A percentile compares a stretch with the other conserved stretches of the same genome.
These are phyloP conservation scores for Phytophthora litchii DNA, from an alignment of 352 stramenopile genomes.

Conservation along the genomic window DNA sequence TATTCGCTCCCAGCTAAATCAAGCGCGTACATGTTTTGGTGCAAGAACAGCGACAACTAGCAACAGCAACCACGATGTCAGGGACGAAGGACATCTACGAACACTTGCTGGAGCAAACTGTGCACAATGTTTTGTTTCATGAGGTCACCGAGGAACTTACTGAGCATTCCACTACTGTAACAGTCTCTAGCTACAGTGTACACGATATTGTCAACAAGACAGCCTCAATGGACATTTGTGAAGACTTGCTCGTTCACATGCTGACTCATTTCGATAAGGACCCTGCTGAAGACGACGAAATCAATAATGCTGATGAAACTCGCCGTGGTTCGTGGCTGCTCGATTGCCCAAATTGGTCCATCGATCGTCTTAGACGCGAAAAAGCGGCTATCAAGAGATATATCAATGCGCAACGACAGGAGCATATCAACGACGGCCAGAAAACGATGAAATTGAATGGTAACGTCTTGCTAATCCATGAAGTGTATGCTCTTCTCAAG, in stretches of 20 bases:
- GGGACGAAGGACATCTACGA: conserved; percentile 39
- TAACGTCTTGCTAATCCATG: conserved; percentile 21
- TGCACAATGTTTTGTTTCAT: conserved; percentile 49
- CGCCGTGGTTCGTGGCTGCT: conserved; percentile 29
- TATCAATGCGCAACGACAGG: conserved; percentile 18
- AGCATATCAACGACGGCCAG: not conserved
- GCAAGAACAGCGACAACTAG: no score
- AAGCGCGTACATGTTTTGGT: conserved; percentile 2
- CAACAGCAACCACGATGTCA: conserved; percentile 3
- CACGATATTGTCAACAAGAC: not conserved
- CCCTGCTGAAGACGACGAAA: conserved; percentile 11
- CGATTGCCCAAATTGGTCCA: conserved; percentile 42
- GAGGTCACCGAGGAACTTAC: not conserved
- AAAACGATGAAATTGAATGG: conserved; percentile 1
- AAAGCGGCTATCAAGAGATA: conserved; percentile 42
- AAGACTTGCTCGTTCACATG: conserved; percentile 12
- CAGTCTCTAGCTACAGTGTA: not conserved
- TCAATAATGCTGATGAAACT: conserved; percentile 8
- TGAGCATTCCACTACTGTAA: not conserved
- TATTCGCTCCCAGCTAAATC: conserved; percentile 17
- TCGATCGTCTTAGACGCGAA: conserved; percentile 36
- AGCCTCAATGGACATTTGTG: not conserved
- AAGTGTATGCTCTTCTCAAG: conserved; percentile 65
- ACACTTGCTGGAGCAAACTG: conserved; percentile 45
- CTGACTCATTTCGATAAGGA: conserved; percentile 1